These are phyloP conservation scores for Penicillium sp. DNA, from an alignment of 2,329 filamentous ascomycete genomes.

Conservation along the genomic window DNA sequence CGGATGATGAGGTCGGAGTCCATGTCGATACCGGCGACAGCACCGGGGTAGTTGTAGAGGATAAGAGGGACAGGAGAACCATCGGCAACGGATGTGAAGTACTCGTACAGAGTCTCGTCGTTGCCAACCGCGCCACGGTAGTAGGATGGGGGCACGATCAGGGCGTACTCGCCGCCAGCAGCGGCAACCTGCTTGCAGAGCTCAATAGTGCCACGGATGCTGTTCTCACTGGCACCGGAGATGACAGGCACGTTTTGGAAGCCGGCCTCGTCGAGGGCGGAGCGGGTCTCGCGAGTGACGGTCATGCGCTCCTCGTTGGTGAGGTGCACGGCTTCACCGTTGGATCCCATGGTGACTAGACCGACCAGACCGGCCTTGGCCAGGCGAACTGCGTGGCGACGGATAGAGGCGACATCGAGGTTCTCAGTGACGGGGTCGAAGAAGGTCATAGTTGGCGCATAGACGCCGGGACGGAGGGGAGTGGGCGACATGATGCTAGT, in stretches of 20 bases:
- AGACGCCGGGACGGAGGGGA: constrained; percentile 78
- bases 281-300: constrained; percentile 74
- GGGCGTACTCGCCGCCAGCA: constrained; percentile 76
- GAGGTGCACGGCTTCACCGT: constrained; percentile 85
- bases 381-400: constrained; percentile 77
- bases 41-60: constrained; percentile 89
- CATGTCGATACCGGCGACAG: constrained; percentile 84
- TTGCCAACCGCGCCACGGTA: constrained; percentile 73
- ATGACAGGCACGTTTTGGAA: constrained; percentile 77
- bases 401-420: constrained; percentile 76
- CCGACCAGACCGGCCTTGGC: constrained; percentile 76
- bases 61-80: constrained; percentile 74
- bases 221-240: constrained; percentile 78
- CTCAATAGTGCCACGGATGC: constrained; percentile 76
- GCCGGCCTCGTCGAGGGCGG: constrained; percentile 78
- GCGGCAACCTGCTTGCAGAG: constrained; percentile 66
- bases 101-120: constrained; percentile 71
- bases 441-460: constrained; percentile 88
- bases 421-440: constrained; percentile 83
- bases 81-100: constrained; percentile 75
- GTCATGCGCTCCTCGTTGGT: constrained; percentile 73
- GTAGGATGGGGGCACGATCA: constrained; percentile 80
- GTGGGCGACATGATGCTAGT: constrained; percentile 40
- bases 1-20: constrained; percentile 83
- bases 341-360: constrained; percentile 84